Conservation (phyloP, 371 early-diverging fungal species). For the Mucor plumbeus region DNA sequence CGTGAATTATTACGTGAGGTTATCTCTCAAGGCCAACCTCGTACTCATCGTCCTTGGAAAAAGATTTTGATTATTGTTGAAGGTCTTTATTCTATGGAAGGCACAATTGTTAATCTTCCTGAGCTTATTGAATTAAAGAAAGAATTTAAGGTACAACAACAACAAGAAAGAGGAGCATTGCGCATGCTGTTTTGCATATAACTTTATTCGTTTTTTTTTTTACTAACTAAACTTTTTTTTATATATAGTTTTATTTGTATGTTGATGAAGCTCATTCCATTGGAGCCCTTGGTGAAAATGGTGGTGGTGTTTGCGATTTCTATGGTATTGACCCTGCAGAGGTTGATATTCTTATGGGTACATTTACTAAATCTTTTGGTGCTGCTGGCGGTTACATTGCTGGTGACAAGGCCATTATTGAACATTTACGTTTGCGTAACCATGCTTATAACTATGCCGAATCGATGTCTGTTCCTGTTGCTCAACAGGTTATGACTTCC, state of each 20-base stretch:
- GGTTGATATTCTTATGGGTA: conserved; percentile 99
- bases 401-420: conserved; percentile 76
- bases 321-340: conserved; percentile 89
- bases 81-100: conserved; percentile 99
- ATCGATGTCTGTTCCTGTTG: conserved; percentile 88
- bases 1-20: conserved; percentile 88
- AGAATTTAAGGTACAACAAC: conserved; percentile 83
- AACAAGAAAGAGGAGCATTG: background rate
- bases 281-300: conserved; percentile 92
- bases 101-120: conserved; percentile 90
- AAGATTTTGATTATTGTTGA: conserved; percentile 99
- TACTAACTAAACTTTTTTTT: background rate
- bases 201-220: background rate
- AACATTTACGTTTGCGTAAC: conserved; percentile 81
- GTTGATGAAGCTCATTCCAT: conserved; percentile 99
- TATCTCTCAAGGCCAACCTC: conserved; percentile 98
- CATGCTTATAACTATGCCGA: conserved; percentile 96
- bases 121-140: conserved; percentile 92
- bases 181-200: background rate
- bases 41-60: conserved; percentile 99
- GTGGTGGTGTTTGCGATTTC: conserved; percentile 96
- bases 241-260: conserved; percentile 89
- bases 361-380: conserved; percentile 99
- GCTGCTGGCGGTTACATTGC: conserved; percentile 99
- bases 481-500: conserved; percentile 90